Percentiles rank a stretch among this genome's conserved stretches.
phyloP scores from a whole-genome alignment of 2,329 filamentous ascomycete species.

The Cordyceps javanica region DNA sequence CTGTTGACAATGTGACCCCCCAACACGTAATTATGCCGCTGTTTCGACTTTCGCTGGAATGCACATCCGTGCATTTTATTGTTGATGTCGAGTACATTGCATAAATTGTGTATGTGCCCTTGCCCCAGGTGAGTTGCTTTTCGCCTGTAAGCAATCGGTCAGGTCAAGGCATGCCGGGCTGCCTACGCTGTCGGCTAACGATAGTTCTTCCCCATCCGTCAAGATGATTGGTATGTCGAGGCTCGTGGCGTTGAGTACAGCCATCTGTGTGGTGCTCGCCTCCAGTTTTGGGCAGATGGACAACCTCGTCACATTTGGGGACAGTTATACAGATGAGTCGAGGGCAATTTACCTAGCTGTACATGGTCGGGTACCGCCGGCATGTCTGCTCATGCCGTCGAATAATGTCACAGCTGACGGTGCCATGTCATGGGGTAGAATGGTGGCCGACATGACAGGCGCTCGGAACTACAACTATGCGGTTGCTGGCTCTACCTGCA shows the following conservation, averaged over 20 bases:
- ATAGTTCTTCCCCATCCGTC: neutral
- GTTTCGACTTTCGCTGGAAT: neutral
- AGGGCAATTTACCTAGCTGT: slow-evolving; percentile 59
- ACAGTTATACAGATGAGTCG: slow-evolving; percentile 71
- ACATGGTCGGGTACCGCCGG: slow-evolving; percentile 54
- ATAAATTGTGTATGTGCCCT: neutral
- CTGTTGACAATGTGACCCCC: neutral
- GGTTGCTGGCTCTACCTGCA: slow-evolving; percentile 65
- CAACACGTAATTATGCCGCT: neutral
- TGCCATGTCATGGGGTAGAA: slow-evolving; percentile 63
- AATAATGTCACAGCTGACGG: slow-evolving; percentile 54
- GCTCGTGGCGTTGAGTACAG: neutral
- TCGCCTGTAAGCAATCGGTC: neutral
- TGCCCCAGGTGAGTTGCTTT: neutral
- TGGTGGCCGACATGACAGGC: slow-evolving; percentile 54
- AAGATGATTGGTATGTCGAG: neutral
- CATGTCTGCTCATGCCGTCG: slow-evolving; percentile 43
- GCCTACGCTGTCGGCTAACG: neutral
- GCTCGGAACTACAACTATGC: slow-evolving; percentile 62
- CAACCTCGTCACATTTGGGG: slow-evolving; percentile 64
- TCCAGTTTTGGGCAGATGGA: slow-evolving; percentile 31
- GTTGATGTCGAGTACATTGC: neutral
- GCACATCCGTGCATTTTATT: neutral
- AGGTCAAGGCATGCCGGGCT: neutral
- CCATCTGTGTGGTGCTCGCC: neutral